Percentiles rank a stretch among this genome's conserved stretches.
Evolutionary conservation across 2,329 filamentous ascomycete species (phyloP).

Genomic region (Thyridium curvatum): DNA sequence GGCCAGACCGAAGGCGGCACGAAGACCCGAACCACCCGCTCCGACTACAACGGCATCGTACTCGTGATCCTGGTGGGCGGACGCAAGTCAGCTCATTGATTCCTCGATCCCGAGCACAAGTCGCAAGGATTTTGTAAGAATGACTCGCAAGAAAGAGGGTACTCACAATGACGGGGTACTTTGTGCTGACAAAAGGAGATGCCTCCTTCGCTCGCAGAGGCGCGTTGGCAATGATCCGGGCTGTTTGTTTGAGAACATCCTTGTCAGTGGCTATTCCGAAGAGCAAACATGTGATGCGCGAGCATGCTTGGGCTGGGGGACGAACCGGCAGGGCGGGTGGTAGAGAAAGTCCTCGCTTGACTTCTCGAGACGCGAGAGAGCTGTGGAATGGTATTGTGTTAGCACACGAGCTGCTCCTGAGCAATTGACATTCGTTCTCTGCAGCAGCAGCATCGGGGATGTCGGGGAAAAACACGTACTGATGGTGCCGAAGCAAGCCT

Average conservation of each 20-base stretch:
- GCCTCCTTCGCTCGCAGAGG: constrained; percentile 92
- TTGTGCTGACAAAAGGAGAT: constrained; percentile 75
- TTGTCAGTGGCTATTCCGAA: constrained; percentile 5
- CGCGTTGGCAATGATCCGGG: constrained; percentile 78
- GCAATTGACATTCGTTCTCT: too few species aligned
- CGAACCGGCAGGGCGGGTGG: constrained; percentile 73
- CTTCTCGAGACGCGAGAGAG: constrained; percentile 57
- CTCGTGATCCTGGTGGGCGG: constrained; percentile 95
- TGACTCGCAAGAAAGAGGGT: too few species aligned
- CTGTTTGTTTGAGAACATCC: constrained; percentile 31
- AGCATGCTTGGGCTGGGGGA: constrained; percentile 5
- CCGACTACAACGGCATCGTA: constrained; percentile 96
- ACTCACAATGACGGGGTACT: constrained; percentile 90
- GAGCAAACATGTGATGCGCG: neutral
- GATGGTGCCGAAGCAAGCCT: constrained; percentile 50
- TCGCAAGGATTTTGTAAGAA: too few species aligned
- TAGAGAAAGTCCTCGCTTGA: constrained; percentile 76
- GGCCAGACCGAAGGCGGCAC: constrained; percentile 78
- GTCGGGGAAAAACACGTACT: constrained; percentile 29
- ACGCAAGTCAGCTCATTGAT: too few species aligned
- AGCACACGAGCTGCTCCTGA: constrained; percentile 2
- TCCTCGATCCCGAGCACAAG: too few species aligned
- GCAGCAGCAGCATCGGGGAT: too few species aligned
- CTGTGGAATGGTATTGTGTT: constrained; percentile 28
- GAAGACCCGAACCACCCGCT: constrained; percentile 74